Base-by-base conservation (phyloP, 345 rosid genomes). In the Corchorus olitorius region DNA sequence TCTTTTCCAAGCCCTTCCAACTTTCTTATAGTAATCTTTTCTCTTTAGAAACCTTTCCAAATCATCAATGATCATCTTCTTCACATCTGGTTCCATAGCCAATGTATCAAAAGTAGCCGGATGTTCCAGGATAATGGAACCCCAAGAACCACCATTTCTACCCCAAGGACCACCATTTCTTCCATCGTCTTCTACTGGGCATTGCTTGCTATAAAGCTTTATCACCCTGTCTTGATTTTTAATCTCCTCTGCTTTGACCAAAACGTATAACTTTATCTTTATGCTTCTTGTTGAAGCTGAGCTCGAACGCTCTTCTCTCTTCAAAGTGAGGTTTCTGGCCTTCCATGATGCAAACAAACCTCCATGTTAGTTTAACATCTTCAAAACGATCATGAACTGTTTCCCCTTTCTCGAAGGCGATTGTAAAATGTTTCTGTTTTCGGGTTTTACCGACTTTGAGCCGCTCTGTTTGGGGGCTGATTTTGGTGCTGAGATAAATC, bases 401-500 rank as follows among this genome's bases (percentile, higher is more conserved):
- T 75, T 91, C 94, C 7, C 77, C 76, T n/a, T 85, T 78, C 46
- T 88, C 96, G 72, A 89, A 78, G 68, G 89, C 72, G 59, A 88
- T 77, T 1, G 75, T 73, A 43, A 88, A 67, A 45, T 88, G 78
- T 27, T 85, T 79, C 66, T 91, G 94, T 70, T 88, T 91, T 39
- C 89, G 88, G 45, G 80, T 79, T 77, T 89, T 93, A 73, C 83
- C 83, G 65, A 88, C 87, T 53, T 81, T 86, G 84, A 88, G 68
- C 35, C 85, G 81, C 50, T 53, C 76, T 12, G 83, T 77, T 17
- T 79, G 58, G 64, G 88, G 82, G 67, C 86, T 73, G 77, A 79
- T 72, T 70, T 77, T 83, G 76, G 78, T 63, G 62, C 85, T 79
- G 65, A 90, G 65, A 56, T 88, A 90, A 8, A 77, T 70, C 65